Percentiles rank a stretch among this genome's conserved stretches.
phyloP scores from a whole-genome alignment of 164 flowering plant genomes.

The grape (Vitis vinifera) region ASM3070453v1 NC_081822.1:36559001-36559500 shows the following conservation, averaged over 20 bases:
- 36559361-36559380: slow-evolving; percentile 9
- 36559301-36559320: slow-evolving; percentile 12
- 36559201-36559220: slow-evolving; percentile 9
- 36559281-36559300: slow-evolving; percentile 3
- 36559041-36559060: too few relatives aligned
- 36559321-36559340: not conserved
- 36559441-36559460: slow-evolving; percentile 27
- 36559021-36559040: too few relatives aligned
- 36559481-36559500: slow-evolving; percentile 7
- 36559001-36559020: too few relatives aligned
- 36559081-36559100: too few relatives aligned
- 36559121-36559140: too few relatives aligned
- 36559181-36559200: slow-evolving; percentile 13
- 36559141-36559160: not conserved
- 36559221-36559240: too few relatives aligned
- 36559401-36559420: slow-evolving; percentile 16
- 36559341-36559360: slow-evolving; percentile 7
- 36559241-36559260: not conserved
- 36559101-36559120: too few relatives aligned
- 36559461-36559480: slow-evolving; percentile 17
- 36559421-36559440: slow-evolving; percentile 25
- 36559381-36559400: slow-evolving; percentile 13
- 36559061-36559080: not conserved
- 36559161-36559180: not conserved
- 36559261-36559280: not conserved